Evolutionary conservation across 768 basidiomycete species (phyloP).

Genomic region (Hirschioporus abietinus): DNA sequence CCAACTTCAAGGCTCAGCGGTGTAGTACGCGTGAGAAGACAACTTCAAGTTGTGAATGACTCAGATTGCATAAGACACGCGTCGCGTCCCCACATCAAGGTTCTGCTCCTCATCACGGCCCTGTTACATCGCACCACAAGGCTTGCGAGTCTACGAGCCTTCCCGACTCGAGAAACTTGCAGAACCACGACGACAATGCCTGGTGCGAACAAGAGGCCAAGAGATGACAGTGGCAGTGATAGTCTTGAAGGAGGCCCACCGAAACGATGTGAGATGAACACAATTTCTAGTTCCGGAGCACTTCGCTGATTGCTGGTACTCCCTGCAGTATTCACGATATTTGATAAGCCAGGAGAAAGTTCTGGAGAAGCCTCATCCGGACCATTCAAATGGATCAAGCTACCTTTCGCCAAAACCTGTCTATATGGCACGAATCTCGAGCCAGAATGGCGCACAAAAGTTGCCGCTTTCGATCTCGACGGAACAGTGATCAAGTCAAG

Average conservation of each 20-base stretch:
- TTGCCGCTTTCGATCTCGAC: constrained; percentile 84
- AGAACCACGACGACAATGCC: background rate
- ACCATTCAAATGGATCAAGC: background rate
- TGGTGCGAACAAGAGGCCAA: background rate
- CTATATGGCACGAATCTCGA: constrained; percentile 30
- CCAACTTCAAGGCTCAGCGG: too few species aligned
- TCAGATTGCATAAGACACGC: background rate
- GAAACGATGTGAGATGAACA: background rate
- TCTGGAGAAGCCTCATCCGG: background rate
- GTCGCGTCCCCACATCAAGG: background rate
- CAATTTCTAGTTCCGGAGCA: background rate
- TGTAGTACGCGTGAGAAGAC: background rate
- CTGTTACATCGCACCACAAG: background rate
- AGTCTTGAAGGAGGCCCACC: background rate
- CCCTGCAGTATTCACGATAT: background rate
- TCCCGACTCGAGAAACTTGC: background rate
- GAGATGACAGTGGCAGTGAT: background rate
- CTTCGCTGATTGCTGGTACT: background rate
- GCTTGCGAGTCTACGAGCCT: background rate
- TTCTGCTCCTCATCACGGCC: background rate
- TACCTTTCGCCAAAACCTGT: constrained; percentile 21
- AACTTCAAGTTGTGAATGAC: background rate
- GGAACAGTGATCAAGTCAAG: constrained; percentile 65
- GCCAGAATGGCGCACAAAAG: constrained; percentile 45
- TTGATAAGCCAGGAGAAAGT: background rate